A percentile compares a stretch with the other conserved stretches of the same genome.
These are phyloP conservation scores for Furcasterigmium sp. DNA, from an alignment of 2,329 filamentous ascomycete species.

Conservation along the genomic window DNA sequence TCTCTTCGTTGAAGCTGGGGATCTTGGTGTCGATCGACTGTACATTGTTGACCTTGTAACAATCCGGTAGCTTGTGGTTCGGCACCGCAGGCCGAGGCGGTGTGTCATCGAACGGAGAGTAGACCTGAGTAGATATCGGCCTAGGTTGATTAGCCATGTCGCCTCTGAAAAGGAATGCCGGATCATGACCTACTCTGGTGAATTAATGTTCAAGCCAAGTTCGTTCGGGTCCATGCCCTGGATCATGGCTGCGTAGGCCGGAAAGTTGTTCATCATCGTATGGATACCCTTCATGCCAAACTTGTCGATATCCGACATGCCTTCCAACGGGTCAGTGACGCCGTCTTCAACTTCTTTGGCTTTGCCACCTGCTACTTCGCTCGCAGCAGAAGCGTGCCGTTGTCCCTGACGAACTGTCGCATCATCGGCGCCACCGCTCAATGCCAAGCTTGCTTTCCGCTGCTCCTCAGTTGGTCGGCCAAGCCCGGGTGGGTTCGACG, in stretches of 20 bases:
- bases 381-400: slow-evolving; percentile 38
- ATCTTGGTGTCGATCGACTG: slow-evolving; percentile 62
- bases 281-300: slow-evolving; percentile 61
- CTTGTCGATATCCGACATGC: slow-evolving; percentile 58
- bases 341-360: slow-evolving; percentile 36
- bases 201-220: slow-evolving; percentile 53
- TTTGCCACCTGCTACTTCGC: slow-evolving; percentile 32
- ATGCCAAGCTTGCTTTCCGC: slow-evolving; percentile 17
- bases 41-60: slow-evolving; percentile 62
- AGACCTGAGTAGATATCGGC: slow-evolving; percentile 52
- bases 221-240: slow-evolving; percentile 53
- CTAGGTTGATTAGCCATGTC: slow-evolving; percentile 26
- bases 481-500: slow-evolving; percentile 6
- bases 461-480: slow-evolving; percentile 11
- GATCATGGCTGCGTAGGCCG: slow-evolving; percentile 57
- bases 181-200: slow-evolving; percentile 46
- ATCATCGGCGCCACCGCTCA: slow-evolving; percentile 28
- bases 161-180: background rate
- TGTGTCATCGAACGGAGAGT: slow-evolving; percentile 56
- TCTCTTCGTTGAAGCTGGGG: slow-evolving; percentile 62
- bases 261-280: slow-evolving; percentile 58
- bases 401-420: slow-evolving; percentile 19
- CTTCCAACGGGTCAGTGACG: slow-evolving; percentile 51
- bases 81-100: slow-evolving; percentile 53
- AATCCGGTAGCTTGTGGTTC: slow-evolving; percentile 58